Conservation (phyloP, 306 rosid genomes). For the Bauhinia variegata region DNA sequence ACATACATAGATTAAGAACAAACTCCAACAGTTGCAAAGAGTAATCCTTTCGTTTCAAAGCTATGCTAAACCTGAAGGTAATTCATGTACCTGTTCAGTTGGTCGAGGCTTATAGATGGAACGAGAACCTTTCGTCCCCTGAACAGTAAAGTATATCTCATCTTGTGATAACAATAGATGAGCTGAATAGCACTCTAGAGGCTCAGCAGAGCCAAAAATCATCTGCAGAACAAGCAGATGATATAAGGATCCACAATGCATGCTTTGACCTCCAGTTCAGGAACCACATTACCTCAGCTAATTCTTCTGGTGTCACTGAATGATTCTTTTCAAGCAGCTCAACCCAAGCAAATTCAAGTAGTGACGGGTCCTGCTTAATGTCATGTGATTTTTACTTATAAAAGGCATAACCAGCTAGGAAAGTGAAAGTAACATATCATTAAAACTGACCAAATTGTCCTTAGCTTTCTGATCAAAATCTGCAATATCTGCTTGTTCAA, state of each 20-base stretch:
- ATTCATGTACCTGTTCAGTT: conserved; percentile 65
- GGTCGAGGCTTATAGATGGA: conserved; percentile 84
- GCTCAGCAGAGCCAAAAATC: conserved; percentile 78
- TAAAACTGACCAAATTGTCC: conserved; percentile 70
- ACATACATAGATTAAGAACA: conserved; percentile 17
- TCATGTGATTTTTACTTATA: conserved; percentile 33
- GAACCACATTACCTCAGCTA: conserved; percentile 71
- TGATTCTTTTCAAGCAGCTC: conserved; percentile 89
- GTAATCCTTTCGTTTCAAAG: not conserved
- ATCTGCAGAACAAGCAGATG: conserved; percentile 64
- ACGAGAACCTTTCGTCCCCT: conserved; percentile 74
- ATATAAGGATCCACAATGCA: conserved; percentile 37
- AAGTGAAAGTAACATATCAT: conserved; percentile 4
- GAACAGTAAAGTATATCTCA: conserved; percentile 80
- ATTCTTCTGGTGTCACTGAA: conserved; percentile 76
- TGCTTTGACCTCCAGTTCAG: conserved; percentile 31
- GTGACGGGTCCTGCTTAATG: conserved; percentile 71
- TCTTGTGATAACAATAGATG: conserved; percentile 88
- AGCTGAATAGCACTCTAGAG: conserved; percentile 91
- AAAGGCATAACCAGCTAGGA: conserved; percentile 11
- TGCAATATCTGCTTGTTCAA: conserved; percentile 68
- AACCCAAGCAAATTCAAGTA: conserved; percentile 95
- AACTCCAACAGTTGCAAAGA: not conserved
- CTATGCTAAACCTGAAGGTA: conserved; percentile 32
- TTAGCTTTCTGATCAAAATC: conserved; percentile 68